phyloP scores from a whole-genome alignment of 306 rosid species.

The Prunus fruticosa region DNA sequence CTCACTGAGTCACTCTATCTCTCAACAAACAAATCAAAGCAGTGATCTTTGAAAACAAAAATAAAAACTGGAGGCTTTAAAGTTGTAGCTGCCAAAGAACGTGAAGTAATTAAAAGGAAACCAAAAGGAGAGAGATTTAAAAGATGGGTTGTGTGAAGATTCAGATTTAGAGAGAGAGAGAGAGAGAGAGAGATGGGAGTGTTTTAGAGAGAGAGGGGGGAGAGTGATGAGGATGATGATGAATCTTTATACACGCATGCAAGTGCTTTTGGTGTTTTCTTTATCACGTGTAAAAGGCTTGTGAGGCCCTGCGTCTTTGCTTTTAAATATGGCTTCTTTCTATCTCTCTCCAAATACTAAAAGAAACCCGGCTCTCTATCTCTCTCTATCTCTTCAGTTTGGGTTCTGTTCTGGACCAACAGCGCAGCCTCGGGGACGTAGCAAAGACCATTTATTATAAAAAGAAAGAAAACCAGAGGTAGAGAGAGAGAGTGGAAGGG shows the following conservation, averaged over 20 bases:
- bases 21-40: neutral
- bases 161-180: constrained; percentile 25
- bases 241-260: constrained; percentile 86
- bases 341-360: neutral
- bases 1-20: neutral
- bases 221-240: constrained; percentile 56
- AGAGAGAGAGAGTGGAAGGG: neutral
- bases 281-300: constrained; percentile 76
- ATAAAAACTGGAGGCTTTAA: neutral
- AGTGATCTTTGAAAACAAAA: neutral
- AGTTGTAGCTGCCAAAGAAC: constrained; percentile 11
- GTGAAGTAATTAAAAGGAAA: constrained; percentile 11
- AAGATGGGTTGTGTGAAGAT: constrained; percentile 24
- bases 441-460: constrained; percentile 32
- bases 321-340: constrained; percentile 24
- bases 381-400: constrained; percentile 23
- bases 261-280: constrained; percentile 70
- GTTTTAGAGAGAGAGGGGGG: neutral
- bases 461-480: neutral
- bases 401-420: constrained; percentile 35
- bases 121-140: constrained; percentile 16
- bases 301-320: constrained; percentile 33
- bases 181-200: neutral
- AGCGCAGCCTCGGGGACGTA: constrained; percentile 70
- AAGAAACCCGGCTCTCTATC: neutral